These are phyloP conservation scores for Geum urbanum DNA, from an alignment of 306 rosid species.

Conservation along the genomic window DNA sequence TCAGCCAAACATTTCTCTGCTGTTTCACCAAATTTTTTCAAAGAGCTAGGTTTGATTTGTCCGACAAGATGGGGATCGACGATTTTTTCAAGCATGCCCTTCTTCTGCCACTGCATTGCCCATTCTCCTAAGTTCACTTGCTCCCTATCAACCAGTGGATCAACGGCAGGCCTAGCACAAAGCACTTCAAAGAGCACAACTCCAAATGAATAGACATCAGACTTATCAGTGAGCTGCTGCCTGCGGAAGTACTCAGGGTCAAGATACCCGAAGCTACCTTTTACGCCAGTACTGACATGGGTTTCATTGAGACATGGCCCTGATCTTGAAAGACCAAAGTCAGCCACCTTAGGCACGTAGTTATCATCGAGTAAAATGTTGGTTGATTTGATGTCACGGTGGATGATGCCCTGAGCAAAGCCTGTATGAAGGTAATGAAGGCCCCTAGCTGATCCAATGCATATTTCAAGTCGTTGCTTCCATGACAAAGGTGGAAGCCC, in stretches of 20 bases:
- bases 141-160: slow-evolving; percentile 72
- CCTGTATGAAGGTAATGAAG: slow-evolving; percentile 98
- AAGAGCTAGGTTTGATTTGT: slow-evolving; percentile 55
- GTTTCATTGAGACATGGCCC: slow-evolving; percentile 91
- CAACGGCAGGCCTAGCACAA: slow-evolving; percentile 92
- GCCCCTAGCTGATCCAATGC: slow-evolving; percentile 96
- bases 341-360: slow-evolving; percentile 94
- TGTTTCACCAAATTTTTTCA: slow-evolving; percentile 84
- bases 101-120: slow-evolving; percentile 83
- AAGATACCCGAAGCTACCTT: slow-evolving; percentile 93
- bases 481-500: slow-evolving; percentile 54
- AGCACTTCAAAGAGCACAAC: slow-evolving; percentile 94
- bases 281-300: slow-evolving; percentile 92
- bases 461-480: slow-evolving; percentile 92
- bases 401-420: slow-evolving; percentile 92
- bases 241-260: slow-evolving; percentile 96
- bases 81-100: slow-evolving; percentile 69
- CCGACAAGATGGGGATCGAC: slow-evolving; percentile 67
- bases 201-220: slow-evolving; percentile 93
- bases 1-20: slow-evolving; percentile 98
- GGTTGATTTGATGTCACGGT: slow-evolving; percentile 95
- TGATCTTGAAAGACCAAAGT: slow-evolving; percentile 92
- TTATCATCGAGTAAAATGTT: slow-evolving; percentile 83
- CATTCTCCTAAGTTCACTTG: slow-evolving; percentile 94
- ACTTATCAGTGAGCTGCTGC: slow-evolving; percentile 95